Conservation (phyloP, 306 rosid species). For the Erythrophleum fordii region DNA sequence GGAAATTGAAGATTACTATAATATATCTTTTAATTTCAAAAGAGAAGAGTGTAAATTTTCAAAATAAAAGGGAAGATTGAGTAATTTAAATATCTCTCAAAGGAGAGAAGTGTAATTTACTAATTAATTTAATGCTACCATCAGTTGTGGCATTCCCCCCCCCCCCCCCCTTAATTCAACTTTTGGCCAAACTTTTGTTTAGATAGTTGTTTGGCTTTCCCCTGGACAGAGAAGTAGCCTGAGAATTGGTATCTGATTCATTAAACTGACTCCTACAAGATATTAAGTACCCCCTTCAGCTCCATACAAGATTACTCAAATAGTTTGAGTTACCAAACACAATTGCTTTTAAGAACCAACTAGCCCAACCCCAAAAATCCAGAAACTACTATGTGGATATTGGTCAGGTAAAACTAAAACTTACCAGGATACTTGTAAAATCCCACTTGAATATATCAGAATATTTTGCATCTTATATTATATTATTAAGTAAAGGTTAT, state of each 20-base stretch:
- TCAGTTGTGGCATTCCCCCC: background rate
- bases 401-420: conserved; percentile 10
- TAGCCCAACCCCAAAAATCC: conserved; percentile 1
- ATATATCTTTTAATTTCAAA: no score
- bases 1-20: no score
- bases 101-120: no score
- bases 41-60: no score
- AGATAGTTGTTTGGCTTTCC: background rate
- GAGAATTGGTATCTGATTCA: background rate
- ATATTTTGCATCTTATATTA: background rate
- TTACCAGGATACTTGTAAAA: conserved; percentile 16
- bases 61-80: no score
- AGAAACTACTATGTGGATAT: no score
- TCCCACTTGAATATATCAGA: background rate
- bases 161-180: background rate
- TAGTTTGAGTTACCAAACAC: background rate
- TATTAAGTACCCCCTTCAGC: conserved; percentile 8
- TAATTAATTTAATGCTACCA: no score
- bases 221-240: conserved; percentile 16
- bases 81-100: no score
- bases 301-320: conserved; percentile 29
- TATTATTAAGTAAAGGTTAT: background rate
- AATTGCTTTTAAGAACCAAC: background rate
- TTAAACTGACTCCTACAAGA: conserved; percentile 4
- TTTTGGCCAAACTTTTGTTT: background rate